Percentiles rank a stretch among this genome's conserved stretches.
Conservation (phyloP, 192 early-diverging fungal species). For the Gonapodya prolifera region DNA sequence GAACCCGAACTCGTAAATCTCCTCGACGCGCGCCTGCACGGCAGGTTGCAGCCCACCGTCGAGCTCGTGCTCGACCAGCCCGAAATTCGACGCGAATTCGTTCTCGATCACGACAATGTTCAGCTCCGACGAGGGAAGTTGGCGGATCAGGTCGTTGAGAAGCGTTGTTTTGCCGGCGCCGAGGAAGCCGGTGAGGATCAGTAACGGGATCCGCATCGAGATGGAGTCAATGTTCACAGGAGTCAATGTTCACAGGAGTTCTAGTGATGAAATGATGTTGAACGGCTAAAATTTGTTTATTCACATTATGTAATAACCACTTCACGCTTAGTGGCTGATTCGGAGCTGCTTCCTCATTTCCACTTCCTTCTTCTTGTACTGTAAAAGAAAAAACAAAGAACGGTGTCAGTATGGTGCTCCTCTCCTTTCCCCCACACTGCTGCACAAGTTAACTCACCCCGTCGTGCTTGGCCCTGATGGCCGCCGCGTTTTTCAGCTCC, state of each 20-base stretch:
- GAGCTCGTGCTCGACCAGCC: not conserved
- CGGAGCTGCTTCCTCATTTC: not conserved
- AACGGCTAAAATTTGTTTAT: no score
- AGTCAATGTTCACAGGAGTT: not conserved
- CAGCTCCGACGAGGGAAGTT: not conserved
- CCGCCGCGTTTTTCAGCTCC: conserved; percentile 18
- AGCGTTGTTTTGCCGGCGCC: conserved; percentile 6
- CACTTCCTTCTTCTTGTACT: not conserved
- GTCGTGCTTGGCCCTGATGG: not conserved
- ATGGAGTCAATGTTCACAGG: not conserved
- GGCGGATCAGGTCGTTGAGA: not conserved
- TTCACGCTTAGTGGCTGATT: not conserved
- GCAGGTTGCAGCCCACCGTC: not conserved
- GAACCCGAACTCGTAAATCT: conserved; percentile 4
- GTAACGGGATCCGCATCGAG: not conserved
- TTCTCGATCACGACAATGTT: conserved; percentile 1
- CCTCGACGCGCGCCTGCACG: not conserved
- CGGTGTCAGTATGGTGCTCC: no score
- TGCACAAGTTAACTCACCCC: not conserved
- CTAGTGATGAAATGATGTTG: no score
- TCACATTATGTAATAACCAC: no score
- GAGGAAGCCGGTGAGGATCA: conserved; percentile 5
- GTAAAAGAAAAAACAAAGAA: not conserved
- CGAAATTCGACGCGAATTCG: not conserved
- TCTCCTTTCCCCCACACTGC: no score